These are phyloP conservation scores for Trichosanthes truncata DNA, from an alignment of 306 rosid species.

Conservation along the genomic window DNA sequence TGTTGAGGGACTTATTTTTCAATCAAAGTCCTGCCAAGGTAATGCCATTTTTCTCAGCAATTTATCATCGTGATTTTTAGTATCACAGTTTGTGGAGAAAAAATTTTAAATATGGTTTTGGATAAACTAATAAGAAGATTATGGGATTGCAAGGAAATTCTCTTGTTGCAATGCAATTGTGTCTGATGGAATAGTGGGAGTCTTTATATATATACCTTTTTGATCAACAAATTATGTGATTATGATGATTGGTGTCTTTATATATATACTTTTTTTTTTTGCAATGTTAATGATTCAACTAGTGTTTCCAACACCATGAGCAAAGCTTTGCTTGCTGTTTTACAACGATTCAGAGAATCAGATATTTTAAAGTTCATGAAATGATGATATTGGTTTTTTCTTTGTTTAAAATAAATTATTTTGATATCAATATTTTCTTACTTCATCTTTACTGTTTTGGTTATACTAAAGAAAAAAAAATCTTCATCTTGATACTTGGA, in stretches of 20 bases:
- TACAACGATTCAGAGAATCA: not conserved
- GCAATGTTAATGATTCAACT: not conserved
- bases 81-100: not conserved
- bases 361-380: not conserved
- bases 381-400: not conserved
- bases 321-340: not conserved
- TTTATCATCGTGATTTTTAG: not conserved
- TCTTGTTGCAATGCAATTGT: not conserved
- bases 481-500: not conserved
- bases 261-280: not conserved
- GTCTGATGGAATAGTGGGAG: not conserved
- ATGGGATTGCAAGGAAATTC: not conserved
- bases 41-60: not conserved
- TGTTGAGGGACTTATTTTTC: conserved; percentile 76
- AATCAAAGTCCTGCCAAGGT: conserved; percentile 89
- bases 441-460: not conserved
- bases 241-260: not conserved
- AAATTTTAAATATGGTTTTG: not conserved
- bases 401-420: not conserved
- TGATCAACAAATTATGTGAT: too few species aligned
- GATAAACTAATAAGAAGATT: not conserved
- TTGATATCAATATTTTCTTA: not conserved
- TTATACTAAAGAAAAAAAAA: not conserved
- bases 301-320: not conserved
- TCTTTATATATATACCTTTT: not conserved